These are phyloP conservation scores for Magnolia officinalis DNA, from an alignment of 164 flowering plant species.

Conservation along the genomic window DNA sequence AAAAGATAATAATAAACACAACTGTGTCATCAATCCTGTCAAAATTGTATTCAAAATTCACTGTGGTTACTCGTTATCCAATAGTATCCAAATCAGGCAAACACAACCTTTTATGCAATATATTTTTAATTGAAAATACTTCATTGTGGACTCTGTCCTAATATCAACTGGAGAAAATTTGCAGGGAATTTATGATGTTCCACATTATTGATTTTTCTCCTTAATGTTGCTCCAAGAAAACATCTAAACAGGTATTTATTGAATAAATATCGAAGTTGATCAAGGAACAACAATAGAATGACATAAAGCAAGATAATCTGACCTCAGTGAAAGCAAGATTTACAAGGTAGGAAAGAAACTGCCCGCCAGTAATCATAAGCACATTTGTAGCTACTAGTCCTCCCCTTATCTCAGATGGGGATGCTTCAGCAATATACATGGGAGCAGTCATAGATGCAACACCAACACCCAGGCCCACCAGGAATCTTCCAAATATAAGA, in stretches of 20 bases:
- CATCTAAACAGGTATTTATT: not conserved
- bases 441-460: slow-evolving; percentile 97
- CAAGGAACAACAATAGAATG: not conserved
- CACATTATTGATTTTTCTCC: too few species aligned
- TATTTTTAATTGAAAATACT: too few species aligned
- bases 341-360: slow-evolving; percentile 88
- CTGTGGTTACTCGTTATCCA: too few species aligned
- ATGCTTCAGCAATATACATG: slow-evolving; percentile 94
- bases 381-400: slow-evolving; percentile 94
- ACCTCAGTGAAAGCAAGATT: slow-evolving; percentile 98
- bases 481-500: slow-evolving; percentile 74
- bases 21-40: too few species aligned
- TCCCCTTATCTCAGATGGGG: slow-evolving; percentile 96
- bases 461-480: slow-evolving; percentile 93
- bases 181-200: not conserved
- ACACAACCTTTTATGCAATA: too few species aligned
- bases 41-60: too few species aligned
- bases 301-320: slow-evolving; percentile 21
- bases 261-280: not conserved
- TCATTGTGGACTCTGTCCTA: too few species aligned
- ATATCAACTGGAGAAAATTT: too few species aligned
- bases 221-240: not conserved
- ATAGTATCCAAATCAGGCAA: too few species aligned
- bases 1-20: too few species aligned
- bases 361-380: slow-evolving; percentile 98